Evolutionary conservation across 768 basidiomycete species (phyloP).

Genomic region (Trametes cinnabarina): DNA sequence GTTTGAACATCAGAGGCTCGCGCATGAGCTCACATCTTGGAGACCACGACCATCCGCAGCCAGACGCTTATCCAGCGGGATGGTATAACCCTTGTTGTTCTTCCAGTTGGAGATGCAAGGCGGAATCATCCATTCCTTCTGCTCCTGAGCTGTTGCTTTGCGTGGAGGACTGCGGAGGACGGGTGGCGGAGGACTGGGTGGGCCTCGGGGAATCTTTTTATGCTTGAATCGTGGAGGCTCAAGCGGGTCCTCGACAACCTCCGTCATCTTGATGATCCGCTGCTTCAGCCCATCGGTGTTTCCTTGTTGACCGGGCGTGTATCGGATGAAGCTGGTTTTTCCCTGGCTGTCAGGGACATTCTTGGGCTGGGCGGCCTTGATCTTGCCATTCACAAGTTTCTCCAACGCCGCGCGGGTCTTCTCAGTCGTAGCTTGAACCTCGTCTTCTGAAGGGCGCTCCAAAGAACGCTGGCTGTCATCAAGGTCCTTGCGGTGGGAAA

Average conservation of each 20-base stretch:
- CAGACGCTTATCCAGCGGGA: slow-evolving; percentile 95
- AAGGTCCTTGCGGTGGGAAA: slow-evolving; percentile 85
- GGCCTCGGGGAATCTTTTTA: slow-evolving; percentile 97
- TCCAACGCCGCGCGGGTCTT: slow-evolving; percentile 89
- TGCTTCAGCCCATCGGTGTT: slow-evolving; percentile 75
- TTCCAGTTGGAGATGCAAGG: slow-evolving; percentile 99
- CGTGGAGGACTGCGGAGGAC: slow-evolving; percentile 93
- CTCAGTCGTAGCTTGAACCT: slow-evolving; percentile 88
- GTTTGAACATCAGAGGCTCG: no score
- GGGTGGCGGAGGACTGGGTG: slow-evolving; percentile 94
- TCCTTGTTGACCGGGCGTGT: slow-evolving; percentile 91
- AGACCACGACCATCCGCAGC: slow-evolving; percentile 98
- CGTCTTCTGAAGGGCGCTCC: slow-evolving; percentile 93
- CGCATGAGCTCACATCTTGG: slow-evolving; percentile 95
- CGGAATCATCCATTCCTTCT: slow-evolving; percentile 99
- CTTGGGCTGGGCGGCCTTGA: slow-evolving; percentile 98
- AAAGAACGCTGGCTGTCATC: slow-evolving; percentile 68
- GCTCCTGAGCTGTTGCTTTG: slow-evolving; percentile 94
- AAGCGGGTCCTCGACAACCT: slow-evolving; percentile 95
- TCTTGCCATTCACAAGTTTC: slow-evolving; percentile 91
- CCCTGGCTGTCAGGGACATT: slow-evolving; percentile 84
- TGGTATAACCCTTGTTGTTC: slow-evolving; percentile 99
- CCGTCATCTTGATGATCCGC: slow-evolving; percentile 98
- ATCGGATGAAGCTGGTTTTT: slow-evolving; percentile 88
- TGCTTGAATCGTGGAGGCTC: slow-evolving; percentile 98